These are phyloP conservation scores for Ogataea minuta DNA, from an alignment of 805 yeast genomes.

Conservation along the genomic window DNA sequence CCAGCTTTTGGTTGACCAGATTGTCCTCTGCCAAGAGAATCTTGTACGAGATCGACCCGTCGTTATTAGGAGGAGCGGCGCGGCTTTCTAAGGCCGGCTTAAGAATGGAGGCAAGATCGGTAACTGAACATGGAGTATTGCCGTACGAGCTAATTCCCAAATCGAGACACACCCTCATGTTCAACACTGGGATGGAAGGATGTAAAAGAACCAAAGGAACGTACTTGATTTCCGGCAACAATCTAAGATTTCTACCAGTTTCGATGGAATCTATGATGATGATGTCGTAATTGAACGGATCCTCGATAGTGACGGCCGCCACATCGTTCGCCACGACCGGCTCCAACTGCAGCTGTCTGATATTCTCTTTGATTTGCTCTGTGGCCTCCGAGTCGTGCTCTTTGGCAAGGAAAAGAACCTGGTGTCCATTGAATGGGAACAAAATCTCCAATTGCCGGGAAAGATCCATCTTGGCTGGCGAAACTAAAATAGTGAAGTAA, in stretches of 20 bases:
- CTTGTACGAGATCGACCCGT: slow-evolving; percentile 71
- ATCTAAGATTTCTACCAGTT: slow-evolving; percentile 65
- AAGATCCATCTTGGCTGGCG: slow-evolving; percentile 63
- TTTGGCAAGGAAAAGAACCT: slow-evolving; percentile 67
- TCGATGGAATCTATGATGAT: slow-evolving; percentile 80
- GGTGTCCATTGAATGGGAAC: slow-evolving; percentile 68
- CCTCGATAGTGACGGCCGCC: slow-evolving; percentile 54
- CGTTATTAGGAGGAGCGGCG: slow-evolving; percentile 74
- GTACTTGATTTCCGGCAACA: slow-evolving; percentile 74
- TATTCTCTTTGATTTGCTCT: slow-evolving; percentile 48
- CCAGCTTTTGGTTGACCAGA: slow-evolving; percentile 81
- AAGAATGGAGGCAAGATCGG: slow-evolving; percentile 78
- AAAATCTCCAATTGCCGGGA: slow-evolving; percentile 65
- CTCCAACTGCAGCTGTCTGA: slow-evolving; percentile 55
- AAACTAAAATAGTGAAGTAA: slow-evolving; percentile 76
- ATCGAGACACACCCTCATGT: slow-evolving; percentile 79
- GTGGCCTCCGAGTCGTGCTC: slow-evolving; percentile 53
- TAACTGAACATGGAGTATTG: slow-evolving; percentile 79
- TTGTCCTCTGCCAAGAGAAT: slow-evolving; percentile 85
- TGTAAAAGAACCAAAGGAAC: slow-evolving; percentile 79
- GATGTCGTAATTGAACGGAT: slow-evolving; percentile 67
- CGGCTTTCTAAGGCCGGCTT: slow-evolving; percentile 84
- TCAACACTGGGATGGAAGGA: slow-evolving; percentile 71
- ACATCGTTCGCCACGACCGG: slow-evolving; percentile 57
- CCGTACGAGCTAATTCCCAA: slow-evolving; percentile 87